These are phyloP conservation scores for Phyllosticta citribraziliensis DNA, from an alignment of 2,329 filamentous ascomycete species.

Conservation along the genomic window DNA sequence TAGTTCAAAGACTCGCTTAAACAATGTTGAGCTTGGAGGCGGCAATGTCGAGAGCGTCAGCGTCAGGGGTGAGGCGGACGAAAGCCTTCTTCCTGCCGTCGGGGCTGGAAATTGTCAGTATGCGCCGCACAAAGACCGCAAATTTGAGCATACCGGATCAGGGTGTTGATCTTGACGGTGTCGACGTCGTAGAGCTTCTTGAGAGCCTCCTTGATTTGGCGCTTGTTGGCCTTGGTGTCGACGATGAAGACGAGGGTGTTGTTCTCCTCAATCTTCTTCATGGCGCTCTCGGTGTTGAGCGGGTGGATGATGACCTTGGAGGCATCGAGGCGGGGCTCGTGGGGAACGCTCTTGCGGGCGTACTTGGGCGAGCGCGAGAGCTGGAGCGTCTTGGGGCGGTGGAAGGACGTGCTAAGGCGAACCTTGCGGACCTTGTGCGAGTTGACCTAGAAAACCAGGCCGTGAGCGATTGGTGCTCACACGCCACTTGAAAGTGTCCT, in stretches of 20 bases:
- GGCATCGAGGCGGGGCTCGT: slow-evolving; percentile 86
- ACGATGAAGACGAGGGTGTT: slow-evolving; percentile 99
- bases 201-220: slow-evolving; percentile 94
- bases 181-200: slow-evolving; percentile 99
- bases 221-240: slow-evolving; percentile 88
- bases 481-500: slow-evolving; percentile 31
- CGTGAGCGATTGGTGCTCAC: slow-evolving; percentile 44
- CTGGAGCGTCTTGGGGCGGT: slow-evolving; percentile 91
- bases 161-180: slow-evolving; percentile 97
- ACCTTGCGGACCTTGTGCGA: slow-evolving; percentile 88
- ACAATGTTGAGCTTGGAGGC: slow-evolving; percentile 98
- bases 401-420: slow-evolving; percentile 79
- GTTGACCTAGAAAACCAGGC: slow-evolving; percentile 49
- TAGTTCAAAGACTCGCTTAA: slow-evolving; percentile 46
- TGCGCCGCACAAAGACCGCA: too few relatives aligned
- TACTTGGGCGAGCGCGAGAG: slow-evolving; percentile 89
- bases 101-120: slow-evolving; percentile 46
- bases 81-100: slow-evolving; percentile 99
- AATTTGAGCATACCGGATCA: slow-evolving; percentile 67
- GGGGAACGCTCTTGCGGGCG: slow-evolving; percentile 88
- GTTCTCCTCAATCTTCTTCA: slow-evolving; percentile 99
- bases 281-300: slow-evolving; percentile 98
- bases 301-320: slow-evolving; percentile 97
- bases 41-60: slow-evolving; percentile 97
- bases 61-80: slow-evolving; percentile 86